Percentiles rank a stretch among this genome's conserved stretches.
Conservation (phyloP, 2,329 filamentous ascomycete genomes). For the Venturia effusa region DNA sequence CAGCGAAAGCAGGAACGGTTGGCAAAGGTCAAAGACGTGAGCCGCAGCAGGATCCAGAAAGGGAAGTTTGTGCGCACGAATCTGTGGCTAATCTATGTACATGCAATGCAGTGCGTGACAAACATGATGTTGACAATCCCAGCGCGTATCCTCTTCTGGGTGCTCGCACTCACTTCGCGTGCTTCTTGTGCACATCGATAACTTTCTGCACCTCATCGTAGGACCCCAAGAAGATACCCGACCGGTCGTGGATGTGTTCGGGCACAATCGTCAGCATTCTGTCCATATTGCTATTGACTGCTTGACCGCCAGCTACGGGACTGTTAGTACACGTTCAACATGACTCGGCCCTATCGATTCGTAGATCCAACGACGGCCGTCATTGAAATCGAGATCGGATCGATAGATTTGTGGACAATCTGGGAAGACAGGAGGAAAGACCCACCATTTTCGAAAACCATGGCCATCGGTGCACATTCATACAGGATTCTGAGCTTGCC, state of each 20-base stretch:
- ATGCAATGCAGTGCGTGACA: not conserved
- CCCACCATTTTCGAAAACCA: constrained; percentile 96
- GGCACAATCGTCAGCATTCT: constrained; percentile 84
- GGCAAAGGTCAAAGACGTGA: not conserved
- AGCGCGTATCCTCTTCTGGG: not conserved
- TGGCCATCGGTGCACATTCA: constrained; percentile 97
- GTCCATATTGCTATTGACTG: constrained; percentile 81
- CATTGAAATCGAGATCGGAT: not conserved
- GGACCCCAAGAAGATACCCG: constrained; percentile 92
- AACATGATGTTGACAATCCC: not conserved
- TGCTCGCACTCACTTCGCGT: constrained; percentile 16
- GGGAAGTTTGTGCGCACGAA: not conserved
- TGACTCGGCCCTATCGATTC: not conserved
- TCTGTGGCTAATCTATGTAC: not conserved
- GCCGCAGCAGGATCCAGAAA: not conserved
- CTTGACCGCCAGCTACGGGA: constrained; percentile 70
- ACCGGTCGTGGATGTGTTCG: constrained; percentile 87
- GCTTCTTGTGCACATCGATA: constrained; percentile 64
- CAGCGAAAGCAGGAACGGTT: not conserved
- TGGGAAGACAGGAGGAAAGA: constrained; percentile 14
- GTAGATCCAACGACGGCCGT: not conserved
- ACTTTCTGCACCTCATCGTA: constrained; percentile 95
- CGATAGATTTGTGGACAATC: no score
- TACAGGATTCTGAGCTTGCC: constrained; percentile 96
- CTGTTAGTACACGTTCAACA: not conserved